phyloP scores from a whole-genome alignment of 257 asterid genomes.

The Echites panduratus region DNA sequence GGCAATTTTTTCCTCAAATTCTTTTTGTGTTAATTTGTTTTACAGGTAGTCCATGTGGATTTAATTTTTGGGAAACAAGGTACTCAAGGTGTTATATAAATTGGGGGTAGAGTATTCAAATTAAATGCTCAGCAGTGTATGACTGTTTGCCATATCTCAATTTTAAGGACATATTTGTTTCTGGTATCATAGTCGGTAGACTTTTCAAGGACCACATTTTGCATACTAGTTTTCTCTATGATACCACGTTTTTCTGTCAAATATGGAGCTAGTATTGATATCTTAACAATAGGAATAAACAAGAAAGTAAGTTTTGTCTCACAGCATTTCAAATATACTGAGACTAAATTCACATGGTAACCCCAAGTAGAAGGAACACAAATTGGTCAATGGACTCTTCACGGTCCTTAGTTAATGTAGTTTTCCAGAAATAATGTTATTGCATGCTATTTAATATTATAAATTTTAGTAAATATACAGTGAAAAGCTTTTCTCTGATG shows the following conservation, averaged over 20 bases:
- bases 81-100: no score
- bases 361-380: neutral
- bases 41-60: neutral
- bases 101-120: neutral
- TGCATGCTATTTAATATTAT: neutral
- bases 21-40: neutral
- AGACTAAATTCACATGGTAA: neutral
- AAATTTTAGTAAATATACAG: no score
- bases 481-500: neutral
- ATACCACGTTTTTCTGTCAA: no score
- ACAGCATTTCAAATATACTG: neutral
- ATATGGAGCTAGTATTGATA: no score
- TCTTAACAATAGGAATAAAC: neutral
- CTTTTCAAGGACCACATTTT: neutral
- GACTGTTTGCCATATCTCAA: neutral
- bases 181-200: neutral
- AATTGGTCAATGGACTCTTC: no score
- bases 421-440: neutral
- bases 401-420: neutral
- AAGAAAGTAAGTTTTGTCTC: neutral
- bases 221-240: no score
- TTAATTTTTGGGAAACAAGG: neutral
- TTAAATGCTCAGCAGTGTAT: neutral
- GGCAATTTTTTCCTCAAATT: neutral
- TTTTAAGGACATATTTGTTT: no score